Evolutionary conservation across 306 rosid species (phyloP), one percentile per base, ranked within the genome.

Genomic region (Arachis stenosperma): DNA sequence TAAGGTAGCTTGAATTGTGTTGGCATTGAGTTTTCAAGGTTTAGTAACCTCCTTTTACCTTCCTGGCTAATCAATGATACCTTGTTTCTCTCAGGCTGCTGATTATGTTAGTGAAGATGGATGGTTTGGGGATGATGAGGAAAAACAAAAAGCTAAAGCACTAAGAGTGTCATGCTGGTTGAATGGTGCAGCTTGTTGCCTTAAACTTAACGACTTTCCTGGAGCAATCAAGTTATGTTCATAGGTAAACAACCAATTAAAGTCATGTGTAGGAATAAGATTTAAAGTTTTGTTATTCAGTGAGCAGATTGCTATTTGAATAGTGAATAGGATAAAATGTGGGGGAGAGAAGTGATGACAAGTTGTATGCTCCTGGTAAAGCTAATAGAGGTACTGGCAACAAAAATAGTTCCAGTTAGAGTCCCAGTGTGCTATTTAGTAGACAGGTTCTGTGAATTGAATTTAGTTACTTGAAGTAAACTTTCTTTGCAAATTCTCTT

Each of bases 141-240:
- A 81, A 70, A 83, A 84, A 81, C 70, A 77, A n/a, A n/a, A n/a
- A 63, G 89, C 80, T 9, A 76, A 77, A 61, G 61, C 75, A 46
- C 69, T 90, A 52, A 84, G 85, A 75, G 69, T 90, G 39, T 81
- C 91, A 2, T 84, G 88, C 81, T 88, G 91, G 93, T 79, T 90
- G 87, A 90, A 90, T 43, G 82, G 88, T 76, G 93, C 90, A 58
- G 90, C 93, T 37, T 90, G 91, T 77, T 75, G 84, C 82, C 89
- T 90, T 74, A 88, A 90, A 81, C 84, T 90, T 71, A 59, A 70
- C 65, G 89, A 88, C 67, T 83, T 81, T 81, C 73, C 65, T 44
- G 87, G 71, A 81, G 91, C 93, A 73, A 80, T 86, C 71, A 83
- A 73, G 61, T 61, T 90, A 50, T 88, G 90, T 73, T 83, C 93